Conservation (phyloP, 2,329 filamentous ascomycete species). For the Neospermospora avenae region DNA sequence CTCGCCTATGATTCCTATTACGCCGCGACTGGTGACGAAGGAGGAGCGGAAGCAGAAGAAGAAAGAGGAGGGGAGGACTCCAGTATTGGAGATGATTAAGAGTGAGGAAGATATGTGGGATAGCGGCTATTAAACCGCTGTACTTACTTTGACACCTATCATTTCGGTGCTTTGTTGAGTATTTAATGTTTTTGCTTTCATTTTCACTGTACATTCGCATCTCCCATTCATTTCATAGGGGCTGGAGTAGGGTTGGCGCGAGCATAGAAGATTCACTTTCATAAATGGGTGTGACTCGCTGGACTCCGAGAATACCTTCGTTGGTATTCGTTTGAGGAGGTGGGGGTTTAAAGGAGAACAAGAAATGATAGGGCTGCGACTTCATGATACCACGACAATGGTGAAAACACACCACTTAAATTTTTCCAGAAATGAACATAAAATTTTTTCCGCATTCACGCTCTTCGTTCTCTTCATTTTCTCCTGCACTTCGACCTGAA, state of each 20-base stretch:
- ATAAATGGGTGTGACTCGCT: too few relatives aligned
- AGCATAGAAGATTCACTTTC: slow-evolving; percentile 1
- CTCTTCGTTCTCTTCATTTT: not conserved
- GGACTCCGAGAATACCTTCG: not conserved
- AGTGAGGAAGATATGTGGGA: slow-evolving; percentile 62
- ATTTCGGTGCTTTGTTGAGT: not conserved
- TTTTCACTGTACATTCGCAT: not conserved
- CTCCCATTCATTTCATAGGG: not conserved
- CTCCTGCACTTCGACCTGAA: not conserved
- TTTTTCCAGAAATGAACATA: not conserved
- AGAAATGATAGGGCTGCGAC: not conserved
- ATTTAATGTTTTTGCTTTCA: not conserved
- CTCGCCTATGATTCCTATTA: slow-evolving; percentile 71
- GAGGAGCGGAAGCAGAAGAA: slow-evolving; percentile 68
- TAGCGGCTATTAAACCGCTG: slow-evolving; percentile 31
- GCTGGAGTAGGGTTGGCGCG: slow-evolving; percentile 2
- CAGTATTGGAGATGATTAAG: slow-evolving; percentile 59
- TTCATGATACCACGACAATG: slow-evolving; percentile 11
- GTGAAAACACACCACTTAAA: not conserved
- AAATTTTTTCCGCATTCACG: not conserved
- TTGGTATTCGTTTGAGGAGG: slow-evolving; percentile 1
- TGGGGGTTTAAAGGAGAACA: not conserved
- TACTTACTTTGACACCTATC: too few relatives aligned
- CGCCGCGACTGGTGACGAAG: slow-evolving; percentile 69
- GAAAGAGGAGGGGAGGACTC: slow-evolving; percentile 58